Conservation (phyloP, 345 rosid species). For the Rhizophora mangle region DNA sequence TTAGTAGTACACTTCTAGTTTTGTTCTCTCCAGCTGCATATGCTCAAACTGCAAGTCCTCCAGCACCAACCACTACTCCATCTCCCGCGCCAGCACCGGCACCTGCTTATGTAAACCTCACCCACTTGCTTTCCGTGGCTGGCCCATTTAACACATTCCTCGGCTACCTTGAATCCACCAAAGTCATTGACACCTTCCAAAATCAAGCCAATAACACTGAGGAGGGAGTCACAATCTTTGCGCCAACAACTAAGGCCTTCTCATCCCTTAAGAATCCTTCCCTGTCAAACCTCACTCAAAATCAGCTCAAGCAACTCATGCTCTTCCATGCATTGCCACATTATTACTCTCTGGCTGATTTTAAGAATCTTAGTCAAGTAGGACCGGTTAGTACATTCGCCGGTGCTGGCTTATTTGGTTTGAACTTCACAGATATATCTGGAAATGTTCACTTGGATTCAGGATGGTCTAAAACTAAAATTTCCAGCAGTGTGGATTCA, state of each 20-base stretch:
- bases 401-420: constrained; percentile 49
- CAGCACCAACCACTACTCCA: constrained; percentile 46
- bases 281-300: constrained; percentile 61
- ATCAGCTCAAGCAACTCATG: constrained; percentile 65
- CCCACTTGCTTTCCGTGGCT: constrained; percentile 64
- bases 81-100: constrained; percentile 81
- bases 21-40: constrained; percentile 33
- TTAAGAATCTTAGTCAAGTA: constrained; percentile 68
- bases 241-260: constrained; percentile 79
- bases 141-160: constrained; percentile 85
- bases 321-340: constrained; percentile 80
- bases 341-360: constrained; percentile 66
- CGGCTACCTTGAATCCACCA: constrained; percentile 58
- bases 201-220: constrained; percentile 84
- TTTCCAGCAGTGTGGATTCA: constrained; percentile 72
- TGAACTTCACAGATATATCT: constrained; percentile 63
- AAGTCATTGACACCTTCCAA: constrained; percentile 81
- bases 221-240: constrained; percentile 83
- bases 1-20: constrained; percentile 33
- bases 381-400: constrained; percentile 67
- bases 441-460: constrained; percentile 65
- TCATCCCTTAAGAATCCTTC: constrained; percentile 62
- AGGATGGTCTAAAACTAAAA: constrained; percentile 72
- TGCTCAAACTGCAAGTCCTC: constrained; percentile 62
- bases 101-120: constrained; percentile 64